These are phyloP conservation scores for Amphibolis antarctica DNA, from an alignment of 106 monocot species.

Conservation along the genomic window DNA sequence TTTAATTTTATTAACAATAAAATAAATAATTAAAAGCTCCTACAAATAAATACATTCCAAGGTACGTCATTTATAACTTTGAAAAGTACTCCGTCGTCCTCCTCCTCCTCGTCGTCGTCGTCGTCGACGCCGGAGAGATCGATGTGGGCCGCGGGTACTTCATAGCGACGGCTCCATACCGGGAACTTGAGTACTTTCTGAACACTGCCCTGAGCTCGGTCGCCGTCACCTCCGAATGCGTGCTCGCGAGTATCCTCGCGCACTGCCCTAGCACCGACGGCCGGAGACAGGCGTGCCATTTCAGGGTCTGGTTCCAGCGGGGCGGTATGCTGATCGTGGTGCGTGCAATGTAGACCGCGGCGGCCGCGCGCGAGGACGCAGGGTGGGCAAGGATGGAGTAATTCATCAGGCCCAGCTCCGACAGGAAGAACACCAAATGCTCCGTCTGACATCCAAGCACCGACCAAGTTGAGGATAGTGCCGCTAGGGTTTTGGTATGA, in stretches of 20 bases:
- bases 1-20: too few species aligned
- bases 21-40: too few species aligned
- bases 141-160: slow-evolving; percentile 7
- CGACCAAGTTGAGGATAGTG: too few species aligned
- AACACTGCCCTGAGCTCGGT: slow-evolving; percentile 24
- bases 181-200: slow-evolving; percentile 26
- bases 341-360: slow-evolving; percentile 22
- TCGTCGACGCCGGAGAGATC: not conserved
- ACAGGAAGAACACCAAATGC: slow-evolving; percentile 29
- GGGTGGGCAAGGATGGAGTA: slow-evolving; percentile 13
- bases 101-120: too few species aligned
- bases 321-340: slow-evolving; percentile 13
- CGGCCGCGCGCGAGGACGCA: slow-evolving; percentile 22
- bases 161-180: slow-evolving; percentile 16
- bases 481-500: too few species aligned
- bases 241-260: slow-evolving; percentile 4
- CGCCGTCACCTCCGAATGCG: slow-evolving; percentile 2
- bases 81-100: too few species aligned
- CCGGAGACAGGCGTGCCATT: slow-evolving; percentile 15
- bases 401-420: slow-evolving; percentile 27
- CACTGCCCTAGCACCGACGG: slow-evolving; percentile 11
- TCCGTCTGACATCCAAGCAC: slow-evolving; percentile 18
- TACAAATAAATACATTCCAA: too few species aligned
- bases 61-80: too few species aligned
- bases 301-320: slow-evolving; percentile 17